A percentile compares a stretch with the other conserved stretches of the same genome.
Evolutionary conservation across 2,329 filamentous ascomycete genomes (phyloP).

Genomic region (Neonectria neomacrospora): DNA sequence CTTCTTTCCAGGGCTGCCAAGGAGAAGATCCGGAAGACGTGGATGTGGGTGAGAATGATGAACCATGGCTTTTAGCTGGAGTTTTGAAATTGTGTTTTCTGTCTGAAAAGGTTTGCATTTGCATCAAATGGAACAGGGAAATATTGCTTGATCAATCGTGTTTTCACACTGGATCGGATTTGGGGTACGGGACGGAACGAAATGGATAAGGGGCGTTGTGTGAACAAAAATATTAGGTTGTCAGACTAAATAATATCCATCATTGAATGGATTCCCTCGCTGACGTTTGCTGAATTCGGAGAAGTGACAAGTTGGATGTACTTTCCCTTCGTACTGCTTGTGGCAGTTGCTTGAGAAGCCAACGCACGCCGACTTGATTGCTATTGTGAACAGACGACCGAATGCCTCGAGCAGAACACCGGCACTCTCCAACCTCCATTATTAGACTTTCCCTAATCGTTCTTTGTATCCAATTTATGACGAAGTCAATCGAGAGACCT

Average conservation of each 20-base stretch:
- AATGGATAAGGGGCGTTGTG: slow-evolving; percentile 39
- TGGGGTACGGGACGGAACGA: slow-evolving; percentile 27
- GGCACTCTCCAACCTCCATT: neutral
- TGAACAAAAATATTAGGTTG: slow-evolving; percentile 38
- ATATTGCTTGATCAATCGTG: slow-evolving; percentile 30
- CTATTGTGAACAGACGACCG: neutral
- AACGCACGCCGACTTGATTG: neutral
- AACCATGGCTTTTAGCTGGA: slow-evolving; percentile 41
- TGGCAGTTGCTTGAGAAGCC: neutral
- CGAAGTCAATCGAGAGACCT: neutral
- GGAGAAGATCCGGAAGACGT: slow-evolving; percentile 9
- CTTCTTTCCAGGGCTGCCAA: slow-evolving; percentile 10
- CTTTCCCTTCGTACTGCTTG: neutral
- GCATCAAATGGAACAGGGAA: slow-evolving; percentile 27
- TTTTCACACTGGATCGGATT: slow-evolving; percentile 34
- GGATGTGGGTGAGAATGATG: slow-evolving; percentile 34
- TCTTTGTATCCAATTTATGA: neutral
- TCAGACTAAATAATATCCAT: slow-evolving; percentile 37
- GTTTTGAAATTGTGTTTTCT: slow-evolving; percentile 45
- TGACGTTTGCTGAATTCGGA: slow-evolving; percentile 25
- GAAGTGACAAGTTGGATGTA: neutral
- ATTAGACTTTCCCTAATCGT: neutral
- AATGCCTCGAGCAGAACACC: neutral
- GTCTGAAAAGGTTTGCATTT: slow-evolving; percentile 35
- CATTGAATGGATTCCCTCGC: slow-evolving; percentile 32